phyloP scores from a whole-genome alignment of 148 eudicot genomes.

The Amaranthus palmeri region DNA sequence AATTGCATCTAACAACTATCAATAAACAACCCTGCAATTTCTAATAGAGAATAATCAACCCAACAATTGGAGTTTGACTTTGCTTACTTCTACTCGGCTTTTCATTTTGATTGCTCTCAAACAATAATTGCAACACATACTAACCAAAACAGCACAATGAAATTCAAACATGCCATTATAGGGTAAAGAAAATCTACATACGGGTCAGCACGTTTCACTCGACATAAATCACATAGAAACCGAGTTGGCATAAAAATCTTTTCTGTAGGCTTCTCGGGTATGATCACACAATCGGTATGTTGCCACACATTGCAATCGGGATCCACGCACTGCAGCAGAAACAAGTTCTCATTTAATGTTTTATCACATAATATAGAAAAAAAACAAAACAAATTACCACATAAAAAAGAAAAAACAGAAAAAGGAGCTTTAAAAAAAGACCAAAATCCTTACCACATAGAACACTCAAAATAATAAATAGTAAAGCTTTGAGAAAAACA shows the following conservation, averaged over 20 bases:
- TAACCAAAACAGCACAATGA: neutral
- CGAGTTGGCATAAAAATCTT: slow-evolving; percentile 38
- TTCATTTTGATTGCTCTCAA: neutral
- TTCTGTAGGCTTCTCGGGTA: slow-evolving; percentile 55
- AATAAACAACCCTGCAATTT: too few species aligned
- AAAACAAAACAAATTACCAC: neutral
- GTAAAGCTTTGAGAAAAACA: too few species aligned
- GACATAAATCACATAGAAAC: slow-evolving; percentile 68
- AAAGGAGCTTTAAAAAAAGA: neutral
- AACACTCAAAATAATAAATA: neutral
- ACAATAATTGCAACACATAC: neutral
- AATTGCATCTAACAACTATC: neutral
- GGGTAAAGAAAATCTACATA: slow-evolving; percentile 37
- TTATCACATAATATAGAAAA: neutral
- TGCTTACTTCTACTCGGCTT: neutral
- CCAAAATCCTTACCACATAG: neutral
- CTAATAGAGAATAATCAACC: too few species aligned
- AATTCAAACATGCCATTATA: neutral
- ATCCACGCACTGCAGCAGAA: slow-evolving; percentile 65
- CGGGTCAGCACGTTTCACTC: slow-evolving; percentile 92
- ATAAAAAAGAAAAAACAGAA: neutral
- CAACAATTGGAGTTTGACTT: too few species aligned
- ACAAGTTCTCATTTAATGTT: slow-evolving; percentile 6
- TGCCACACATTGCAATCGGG: slow-evolving; percentile 72
- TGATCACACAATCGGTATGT: slow-evolving; percentile 65